phyloP scores from a whole-genome alignment of 192 early-diverging fungal species.

The Gaertneriomyces semiglobifer region DNA sequence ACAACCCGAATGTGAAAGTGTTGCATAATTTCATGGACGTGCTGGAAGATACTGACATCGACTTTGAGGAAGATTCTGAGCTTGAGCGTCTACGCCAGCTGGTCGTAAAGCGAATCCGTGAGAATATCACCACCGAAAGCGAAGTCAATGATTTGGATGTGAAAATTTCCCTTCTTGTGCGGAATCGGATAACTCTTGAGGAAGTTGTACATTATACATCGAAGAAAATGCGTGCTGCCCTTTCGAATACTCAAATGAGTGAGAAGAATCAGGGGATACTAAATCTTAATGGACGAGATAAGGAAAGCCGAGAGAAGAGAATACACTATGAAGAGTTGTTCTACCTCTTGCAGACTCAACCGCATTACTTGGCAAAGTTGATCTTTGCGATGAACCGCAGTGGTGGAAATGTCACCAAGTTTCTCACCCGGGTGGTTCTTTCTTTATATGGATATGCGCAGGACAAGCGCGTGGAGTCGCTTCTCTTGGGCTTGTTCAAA shows the following conservation, averaged over 20 bases:
- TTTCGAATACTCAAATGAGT: neutral
- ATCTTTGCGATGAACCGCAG: constrained; percentile 87
- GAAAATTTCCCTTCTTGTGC: constrained; percentile 93
- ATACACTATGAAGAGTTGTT: constrained; percentile 92
- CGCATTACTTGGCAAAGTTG: constrained; percentile 80
- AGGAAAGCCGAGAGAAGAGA: constrained; percentile 71
- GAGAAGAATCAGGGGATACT: constrained; percentile 49
- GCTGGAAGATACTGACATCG: constrained; percentile 84
- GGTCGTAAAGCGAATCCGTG: constrained; percentile 84
- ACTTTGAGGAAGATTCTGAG: constrained; percentile 91
- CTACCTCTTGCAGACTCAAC: constrained; percentile 96
- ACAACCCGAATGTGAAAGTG: constrained; percentile 73
- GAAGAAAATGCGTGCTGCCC: constrained; percentile 43
- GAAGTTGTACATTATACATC: constrained; percentile 78
- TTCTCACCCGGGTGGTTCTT: constrained; percentile 86
- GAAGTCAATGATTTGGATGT: constrained; percentile 87
- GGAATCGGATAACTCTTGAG: constrained; percentile 92
- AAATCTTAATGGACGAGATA: constrained; percentile 78
- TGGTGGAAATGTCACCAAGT: constrained; percentile 68
- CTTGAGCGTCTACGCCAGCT: constrained; percentile 80
- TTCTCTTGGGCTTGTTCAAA: constrained; percentile 89
- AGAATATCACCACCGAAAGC: constrained; percentile 75
- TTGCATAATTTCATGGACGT: constrained; percentile 85
- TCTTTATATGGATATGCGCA: constrained; percentile 97
- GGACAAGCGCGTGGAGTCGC: constrained; percentile 92